Conservation (phyloP, 1,139 yeast species). For the Pichia sp. region DNA sequence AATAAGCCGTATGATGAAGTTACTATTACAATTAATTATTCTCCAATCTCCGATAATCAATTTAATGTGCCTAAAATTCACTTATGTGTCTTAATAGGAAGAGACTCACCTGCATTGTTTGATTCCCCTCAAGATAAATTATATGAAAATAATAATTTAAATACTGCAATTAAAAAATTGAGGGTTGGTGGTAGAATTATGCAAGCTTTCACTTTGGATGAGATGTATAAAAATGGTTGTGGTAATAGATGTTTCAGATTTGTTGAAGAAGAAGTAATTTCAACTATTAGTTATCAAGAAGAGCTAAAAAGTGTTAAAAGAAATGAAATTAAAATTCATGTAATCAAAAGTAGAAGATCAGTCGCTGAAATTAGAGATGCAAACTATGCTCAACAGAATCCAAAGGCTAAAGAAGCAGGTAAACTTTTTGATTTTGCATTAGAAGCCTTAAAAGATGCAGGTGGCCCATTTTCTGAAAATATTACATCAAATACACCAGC, state of each 20-base stretch:
- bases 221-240: slow-evolving; percentile 72
- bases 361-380: slow-evolving; percentile 70
- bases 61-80: slow-evolving; percentile 65
- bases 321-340: slow-evolving; percentile 67
- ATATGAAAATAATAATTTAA: slow-evolving; percentile 62
- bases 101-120: slow-evolving; percentile 64
- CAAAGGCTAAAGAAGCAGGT: slow-evolving; percentile 64
- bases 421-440: slow-evolving; percentile 73
- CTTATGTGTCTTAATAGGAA: slow-evolving; percentile 68
- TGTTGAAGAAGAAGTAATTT: slow-evolving; percentile 56
- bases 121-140: slow-evolving; percentile 63
- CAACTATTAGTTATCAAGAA: slow-evolving; percentile 45
- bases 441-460: slow-evolving; percentile 54
- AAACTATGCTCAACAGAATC: slow-evolving; percentile 81
- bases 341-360: slow-evolving; percentile 59
- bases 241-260: slow-evolving; percentile 78
- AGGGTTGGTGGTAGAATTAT: slow-evolving; percentile 82
- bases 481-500: slow-evolving; percentile 39
- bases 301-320: slow-evolving; percentile 34
- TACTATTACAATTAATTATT: slow-evolving; percentile 38
- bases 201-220: slow-evolving; percentile 93
- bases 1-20: slow-evolving; percentile 32
- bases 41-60: slow-evolving; percentile 44
- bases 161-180: slow-evolving; percentile 68
- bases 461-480: slow-evolving; percentile 48